Conservation (phyloP, 495 filamentous ascomycete genomes). For the Penicillium steckii region DNA sequence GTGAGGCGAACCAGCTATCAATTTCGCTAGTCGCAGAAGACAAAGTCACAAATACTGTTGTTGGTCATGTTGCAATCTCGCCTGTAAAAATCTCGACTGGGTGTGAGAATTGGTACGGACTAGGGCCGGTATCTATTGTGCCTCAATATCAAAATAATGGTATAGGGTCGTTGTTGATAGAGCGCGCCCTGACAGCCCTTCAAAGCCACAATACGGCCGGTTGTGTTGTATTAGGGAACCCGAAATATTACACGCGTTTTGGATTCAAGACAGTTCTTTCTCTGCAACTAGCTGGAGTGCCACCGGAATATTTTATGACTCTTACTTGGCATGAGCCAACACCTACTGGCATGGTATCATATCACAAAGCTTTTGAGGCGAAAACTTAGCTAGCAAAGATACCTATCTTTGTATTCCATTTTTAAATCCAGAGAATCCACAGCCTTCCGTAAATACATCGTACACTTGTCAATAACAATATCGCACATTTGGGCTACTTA, state of each 20-base stretch:
- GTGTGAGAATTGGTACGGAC: neutral
- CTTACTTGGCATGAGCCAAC: constrained; percentile 1
- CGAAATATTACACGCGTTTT: constrained; percentile 2
- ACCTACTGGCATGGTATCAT: constrained; percentile 1
- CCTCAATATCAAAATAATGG: constrained; percentile 2
- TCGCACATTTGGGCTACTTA: too few relatives aligned
- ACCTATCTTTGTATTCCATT: too few relatives aligned
- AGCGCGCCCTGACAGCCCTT: neutral
- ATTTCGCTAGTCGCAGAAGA: constrained; percentile 4
- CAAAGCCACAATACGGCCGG: neutral
- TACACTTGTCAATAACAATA: too few relatives aligned
- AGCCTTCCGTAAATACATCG: too few relatives aligned
- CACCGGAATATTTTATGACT: constrained; percentile 1
- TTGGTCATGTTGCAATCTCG: neutral
- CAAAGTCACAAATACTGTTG: neutral
- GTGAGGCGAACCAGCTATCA: constrained; percentile 2
- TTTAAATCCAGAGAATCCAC: too few relatives aligned
- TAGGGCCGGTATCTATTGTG: neutral
- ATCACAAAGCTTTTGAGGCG: constrained; percentile 3
- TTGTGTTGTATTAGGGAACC: constrained; percentile 1
- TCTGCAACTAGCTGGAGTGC: neutral
- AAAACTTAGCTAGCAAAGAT: too few relatives aligned
- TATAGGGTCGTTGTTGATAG: neutral
- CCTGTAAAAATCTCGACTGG: neutral
- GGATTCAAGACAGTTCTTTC: neutral